Base-by-base conservation (phyloP, 2,329 filamentous ascomycete genomes). In the Ramularia collo-cygni region DNA sequence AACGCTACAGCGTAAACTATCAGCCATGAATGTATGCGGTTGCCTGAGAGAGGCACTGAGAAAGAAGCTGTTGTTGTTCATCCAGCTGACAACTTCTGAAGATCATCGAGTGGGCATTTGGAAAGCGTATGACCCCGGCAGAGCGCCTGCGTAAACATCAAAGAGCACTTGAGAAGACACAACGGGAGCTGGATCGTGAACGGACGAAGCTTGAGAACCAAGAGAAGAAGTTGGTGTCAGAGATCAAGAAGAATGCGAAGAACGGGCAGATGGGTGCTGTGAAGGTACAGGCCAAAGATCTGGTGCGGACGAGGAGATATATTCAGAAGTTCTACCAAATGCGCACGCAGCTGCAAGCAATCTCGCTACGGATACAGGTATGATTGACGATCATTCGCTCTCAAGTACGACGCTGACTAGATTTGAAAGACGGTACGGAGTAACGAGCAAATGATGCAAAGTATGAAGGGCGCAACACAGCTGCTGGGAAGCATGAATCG, bases 391-490 rank as follows among this genome's bases (percentile, higher is more conserved):
- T 14, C 12, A n/a, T 10, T 14, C 35, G 37, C 10, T 28, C 6
- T 35, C 6, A 13, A 19, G n/a, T n/a, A n/a, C n/a, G n/a, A n/a
- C n/a, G n/a, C 39, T 48, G 10, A 40, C 24, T 19, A 14, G 18
- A 37, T 43, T 17, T 40, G 12, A 17, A 56, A 95, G 86, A 98
- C 92, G 35, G 90, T 96, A 50, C 81, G 92, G 50, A 95, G 89
- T 52, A 98, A 98, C 65, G 92, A 98, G 64, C 90, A 96, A 66
- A 98, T 98, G 92, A 95, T 95, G 89, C 87, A 95, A 65, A 92
- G 89, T 7, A 96, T 98, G 92, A 98, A 95, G 66, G 92, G 92
- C 24, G 92, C 92, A 4, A 96, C 92, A 1, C 81, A 83, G 65
- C 81, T 95, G 2, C 72, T 98, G 6, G 88, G 89, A 39, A 93